Percentiles rank a stretch among this genome's conserved stretches.
phyloP scores from a whole-genome alignment of 2,329 filamentous ascomycete genomes.

The Aspergillus hortae region DNA sequence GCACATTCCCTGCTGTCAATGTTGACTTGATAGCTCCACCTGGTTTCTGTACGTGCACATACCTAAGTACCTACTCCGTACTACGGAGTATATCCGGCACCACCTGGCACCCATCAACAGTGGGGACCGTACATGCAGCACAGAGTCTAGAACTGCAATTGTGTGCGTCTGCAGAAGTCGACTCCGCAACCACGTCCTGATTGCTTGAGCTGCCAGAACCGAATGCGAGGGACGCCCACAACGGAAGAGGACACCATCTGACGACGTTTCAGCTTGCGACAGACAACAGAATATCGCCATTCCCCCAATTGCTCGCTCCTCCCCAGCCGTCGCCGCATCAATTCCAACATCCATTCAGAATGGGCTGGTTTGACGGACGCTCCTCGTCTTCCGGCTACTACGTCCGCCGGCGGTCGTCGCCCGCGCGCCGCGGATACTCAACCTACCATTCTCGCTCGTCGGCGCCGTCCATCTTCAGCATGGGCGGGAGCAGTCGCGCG shows the following conservation, averaged over 20 bases:
- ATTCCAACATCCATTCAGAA: conserved; percentile 16
- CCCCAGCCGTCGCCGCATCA: background rate
- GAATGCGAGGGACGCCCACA: conserved; percentile 4
- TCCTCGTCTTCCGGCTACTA: conserved; percentile 25
- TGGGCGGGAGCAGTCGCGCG: conserved; percentile 30
- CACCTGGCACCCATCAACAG: conserved; percentile 3
- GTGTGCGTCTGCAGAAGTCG: conserved; percentile 15
- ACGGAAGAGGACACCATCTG: background rate
- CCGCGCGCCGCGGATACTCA: conserved; percentile 33
- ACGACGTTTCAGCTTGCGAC: background rate
- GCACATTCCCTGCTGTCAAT: no score
- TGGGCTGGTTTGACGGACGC: conserved; percentile 47
- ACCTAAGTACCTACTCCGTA: background rate
- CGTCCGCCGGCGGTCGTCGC: conserved; percentile 34
- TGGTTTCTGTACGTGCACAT: background rate
- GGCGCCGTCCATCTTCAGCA: conserved; percentile 46
- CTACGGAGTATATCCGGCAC: background rate
- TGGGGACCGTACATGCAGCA: conserved; percentile 16
- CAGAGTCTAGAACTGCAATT: conserved; percentile 14
- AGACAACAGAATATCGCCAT: no score
- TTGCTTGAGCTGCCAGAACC: conserved; percentile 10
- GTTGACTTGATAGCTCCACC: background rate
- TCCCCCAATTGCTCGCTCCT: background rate
- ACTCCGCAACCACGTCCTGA: conserved; percentile 14
- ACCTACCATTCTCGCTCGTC: conserved; percentile 37